These are phyloP conservation scores for Syzygium grande DNA, from an alignment of 345 rosid genomes.

Conservation along the genomic window DNA sequence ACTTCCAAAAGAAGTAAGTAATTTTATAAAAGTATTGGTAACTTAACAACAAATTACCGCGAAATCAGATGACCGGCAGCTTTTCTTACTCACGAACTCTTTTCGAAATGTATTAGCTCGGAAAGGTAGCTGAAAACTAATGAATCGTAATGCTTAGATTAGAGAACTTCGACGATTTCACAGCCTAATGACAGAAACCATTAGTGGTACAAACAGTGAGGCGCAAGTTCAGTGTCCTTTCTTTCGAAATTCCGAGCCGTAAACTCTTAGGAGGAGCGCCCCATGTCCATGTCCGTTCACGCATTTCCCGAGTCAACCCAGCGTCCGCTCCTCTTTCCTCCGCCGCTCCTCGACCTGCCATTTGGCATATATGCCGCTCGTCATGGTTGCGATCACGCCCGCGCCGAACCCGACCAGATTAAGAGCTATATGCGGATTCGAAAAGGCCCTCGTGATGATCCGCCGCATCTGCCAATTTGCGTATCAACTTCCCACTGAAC, in stretches of 20 bases:
- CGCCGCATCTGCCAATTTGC: conserved; percentile 11
- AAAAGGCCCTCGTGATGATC: neutral
- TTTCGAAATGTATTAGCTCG: neutral
- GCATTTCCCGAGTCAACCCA: neutral
- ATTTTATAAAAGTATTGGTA: too few species aligned
- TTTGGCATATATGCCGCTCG: neutral
- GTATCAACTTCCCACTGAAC: conserved; percentile 21
- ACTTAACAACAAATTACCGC: too few species aligned
- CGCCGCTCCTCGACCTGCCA: neutral
- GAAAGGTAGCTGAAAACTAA: neutral
- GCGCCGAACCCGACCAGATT: neutral
- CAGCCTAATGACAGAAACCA: neutral
- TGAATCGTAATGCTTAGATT: neutral
- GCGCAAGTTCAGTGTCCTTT: neutral
- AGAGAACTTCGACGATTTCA: neutral
- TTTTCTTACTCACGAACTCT: neutral
- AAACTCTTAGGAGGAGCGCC: neutral
- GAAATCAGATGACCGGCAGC: neutral
- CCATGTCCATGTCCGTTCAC: neutral
- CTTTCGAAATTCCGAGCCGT: neutral
- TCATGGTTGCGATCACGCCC: neutral
- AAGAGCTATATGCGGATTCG: neutral
- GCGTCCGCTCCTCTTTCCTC: neutral
- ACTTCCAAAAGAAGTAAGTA: too few species aligned
- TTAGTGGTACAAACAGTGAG: neutral